These are phyloP conservation scores for Termitomyces sp. DNA, from an alignment of 768 basidiomycete genomes.

Conservation along the genomic window DNA sequence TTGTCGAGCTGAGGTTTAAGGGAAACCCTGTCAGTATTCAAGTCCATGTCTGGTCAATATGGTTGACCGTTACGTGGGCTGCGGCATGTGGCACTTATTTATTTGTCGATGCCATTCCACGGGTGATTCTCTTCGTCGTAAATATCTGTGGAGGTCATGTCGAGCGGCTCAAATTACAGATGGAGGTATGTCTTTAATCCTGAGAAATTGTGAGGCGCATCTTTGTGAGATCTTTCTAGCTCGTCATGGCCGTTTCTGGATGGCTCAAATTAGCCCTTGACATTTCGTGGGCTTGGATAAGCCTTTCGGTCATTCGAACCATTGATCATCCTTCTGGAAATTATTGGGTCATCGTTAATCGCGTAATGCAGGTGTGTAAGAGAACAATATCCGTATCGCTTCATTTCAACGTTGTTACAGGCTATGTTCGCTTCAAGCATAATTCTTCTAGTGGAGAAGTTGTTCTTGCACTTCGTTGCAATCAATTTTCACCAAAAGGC, in stretches of 20 bases:
- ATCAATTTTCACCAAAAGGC: constrained; percentile 80
- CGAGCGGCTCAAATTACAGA: constrained; percentile 62
- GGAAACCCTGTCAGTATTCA: constrained; percentile 46
- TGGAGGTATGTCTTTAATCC: constrained; percentile 48
- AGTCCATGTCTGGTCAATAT: constrained; percentile 63
- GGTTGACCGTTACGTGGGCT: constrained; percentile 68
- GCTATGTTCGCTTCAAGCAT: constrained; percentile 43
- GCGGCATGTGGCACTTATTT: constrained; percentile 58
- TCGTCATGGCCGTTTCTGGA: constrained; percentile 62
- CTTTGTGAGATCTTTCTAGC: constrained; percentile 29
- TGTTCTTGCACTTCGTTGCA: constrained; percentile 72
- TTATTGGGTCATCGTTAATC: constrained; percentile 70
- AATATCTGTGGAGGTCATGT: constrained; percentile 57
- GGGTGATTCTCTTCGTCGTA: constrained; percentile 49
- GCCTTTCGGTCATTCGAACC: constrained; percentile 58
- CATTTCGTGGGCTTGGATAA: constrained; percentile 72
- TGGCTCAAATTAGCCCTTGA: constrained; percentile 74
- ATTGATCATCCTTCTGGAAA: constrained; percentile 56
- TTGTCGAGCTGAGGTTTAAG: constrained; percentile 62
- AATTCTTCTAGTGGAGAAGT: constrained; percentile 42
- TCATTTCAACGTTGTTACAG: constrained; percentile 21
- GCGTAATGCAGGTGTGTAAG: constrained; percentile 59
- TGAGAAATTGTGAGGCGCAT: background rate
- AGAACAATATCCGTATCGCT: background rate
- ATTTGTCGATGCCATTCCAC: constrained; percentile 61